Percentiles rank a stretch among this genome's conserved stretches.
phyloP scores from a whole-genome alignment of 1,284 basidiomycete genomes.

The Caloboletus firmus region DNA sequence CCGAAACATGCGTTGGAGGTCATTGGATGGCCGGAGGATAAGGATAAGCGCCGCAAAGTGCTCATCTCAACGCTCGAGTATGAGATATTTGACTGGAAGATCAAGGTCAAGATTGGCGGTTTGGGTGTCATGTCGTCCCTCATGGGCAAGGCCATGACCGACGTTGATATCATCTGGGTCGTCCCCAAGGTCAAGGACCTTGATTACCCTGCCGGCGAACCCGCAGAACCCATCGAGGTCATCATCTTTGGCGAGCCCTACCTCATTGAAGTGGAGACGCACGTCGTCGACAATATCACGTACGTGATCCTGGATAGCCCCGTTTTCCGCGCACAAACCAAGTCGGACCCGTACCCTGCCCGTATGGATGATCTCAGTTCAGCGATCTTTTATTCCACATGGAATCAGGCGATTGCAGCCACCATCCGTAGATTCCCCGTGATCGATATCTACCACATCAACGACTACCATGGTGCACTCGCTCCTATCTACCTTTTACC shows the following conservation, averaged over 20 bases:
- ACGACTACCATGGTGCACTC: slow-evolving; percentile 91
- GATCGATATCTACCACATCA: slow-evolving; percentile 87
- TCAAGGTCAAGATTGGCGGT: slow-evolving; percentile 96
- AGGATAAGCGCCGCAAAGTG: slow-evolving; percentile 84
- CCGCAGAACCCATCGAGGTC: slow-evolving; percentile 89
- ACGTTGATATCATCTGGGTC: slow-evolving; percentile 91
- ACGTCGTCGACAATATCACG: slow-evolving; percentile 90
- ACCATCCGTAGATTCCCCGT: slow-evolving; percentile 81
- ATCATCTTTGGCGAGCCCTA: slow-evolving; percentile 94
- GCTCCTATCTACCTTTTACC: slow-evolving; percentile 88
- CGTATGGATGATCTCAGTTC: slow-evolving; percentile 95
- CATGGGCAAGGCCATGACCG: slow-evolving; percentile 96
- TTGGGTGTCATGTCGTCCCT: slow-evolving; percentile 94
- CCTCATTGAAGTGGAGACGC: slow-evolving; percentile 91
- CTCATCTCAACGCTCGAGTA: slow-evolving; percentile 91
- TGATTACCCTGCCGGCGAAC: slow-evolving; percentile 88
- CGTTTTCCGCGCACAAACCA: slow-evolving; percentile 93
- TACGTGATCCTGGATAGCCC: slow-evolving; percentile 91
- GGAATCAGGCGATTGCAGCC: slow-evolving; percentile 93
- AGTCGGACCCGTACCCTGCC: slow-evolving; percentile 90
- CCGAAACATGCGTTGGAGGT: slow-evolving; percentile 58
- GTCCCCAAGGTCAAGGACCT: slow-evolving; percentile 91
- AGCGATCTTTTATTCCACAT: slow-evolving; percentile 95
- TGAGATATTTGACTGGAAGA: slow-evolving; percentile 93
- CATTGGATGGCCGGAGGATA: slow-evolving; percentile 92